phyloP scores from a whole-genome alignment of 78 protist genomes.

The Creolimax fragrantissima region DNA sequence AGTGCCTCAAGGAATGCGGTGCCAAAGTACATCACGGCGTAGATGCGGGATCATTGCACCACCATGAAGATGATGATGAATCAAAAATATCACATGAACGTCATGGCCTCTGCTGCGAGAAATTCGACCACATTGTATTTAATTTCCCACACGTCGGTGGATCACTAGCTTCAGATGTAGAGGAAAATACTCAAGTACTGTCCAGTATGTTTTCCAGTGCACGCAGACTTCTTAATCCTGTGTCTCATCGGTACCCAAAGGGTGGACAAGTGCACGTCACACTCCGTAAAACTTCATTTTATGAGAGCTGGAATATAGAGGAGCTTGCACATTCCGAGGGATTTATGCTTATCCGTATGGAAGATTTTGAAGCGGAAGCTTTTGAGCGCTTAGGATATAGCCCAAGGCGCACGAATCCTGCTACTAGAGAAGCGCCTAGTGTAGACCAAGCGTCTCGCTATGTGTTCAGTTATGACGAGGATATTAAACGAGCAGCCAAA shows the following conservation, averaged over 20 bases:
- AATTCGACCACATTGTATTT: background rate
- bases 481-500: background rate
- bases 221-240: background rate
- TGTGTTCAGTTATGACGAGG: background rate
- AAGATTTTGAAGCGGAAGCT: background rate
- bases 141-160: constrained; percentile 8
- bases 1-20: background rate
- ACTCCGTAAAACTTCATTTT: background rate
- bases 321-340: background rate
- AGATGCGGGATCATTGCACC: background rate
- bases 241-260: background rate
- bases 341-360: background rate
- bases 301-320: background rate
- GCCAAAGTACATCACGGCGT: background rate
- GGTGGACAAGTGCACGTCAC: background rate
- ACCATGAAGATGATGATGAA: background rate
- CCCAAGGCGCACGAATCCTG: background rate
- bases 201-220: background rate
- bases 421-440: background rate
- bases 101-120: background rate
- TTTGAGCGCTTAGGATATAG: background rate
- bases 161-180: background rate
- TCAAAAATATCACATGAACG: background rate
- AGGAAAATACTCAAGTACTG: background rate
- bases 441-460: background rate